Base-by-base conservation (phyloP, 2,329 filamentous ascomycete species). In the Myriosclerotinia duriaeana region DNA sequence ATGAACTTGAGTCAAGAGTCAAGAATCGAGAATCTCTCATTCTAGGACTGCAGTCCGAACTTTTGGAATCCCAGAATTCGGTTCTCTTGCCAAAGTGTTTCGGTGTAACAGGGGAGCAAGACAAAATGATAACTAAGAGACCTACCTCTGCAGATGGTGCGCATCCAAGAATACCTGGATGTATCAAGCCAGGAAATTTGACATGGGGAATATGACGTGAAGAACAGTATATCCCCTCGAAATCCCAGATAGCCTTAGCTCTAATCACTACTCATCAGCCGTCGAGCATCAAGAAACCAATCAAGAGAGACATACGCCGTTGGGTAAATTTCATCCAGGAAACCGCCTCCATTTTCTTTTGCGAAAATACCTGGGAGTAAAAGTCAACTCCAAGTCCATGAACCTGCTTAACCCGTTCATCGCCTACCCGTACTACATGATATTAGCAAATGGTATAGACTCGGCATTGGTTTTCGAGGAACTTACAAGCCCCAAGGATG, bases 401-500 rank as follows among this genome's bases (percentile, higher is more conserved):
- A n/a, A 44, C 42, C 22, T 38, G 38, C 40, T 26, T 17, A 5
- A 20, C 0, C 59, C 8, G 9, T 7, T 14, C 4, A 12, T 30
- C 15, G 38, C 59, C 36, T 36, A 66, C 67, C 63, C 48, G 54
- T 61, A 53, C 50, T 61, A 9, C 20, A 50, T n/a, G 20, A 42
- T 14, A 48, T 52, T 14, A 59, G 62, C 34, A 26, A 50, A 26
- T 5, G 15, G 22, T 38, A n/a, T 20, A 26, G 14, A 50, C 36
- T 50, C 22, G 15, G 11, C 7, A 38, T 50, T 26, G 26, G 11
- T n/a, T 14, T 48, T 50, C 14, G 30, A 42, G 36, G 95, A 79
- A 11, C 92, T 92, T 0, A 91, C 94, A 77, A 96, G 96, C 93
- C 93, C 93, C 93, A 97, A 0, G 92, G 92, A 66, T 89, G 86